Base-by-base conservation (phyloP, 495 filamentous ascomycete genomes). In the Lasiosphaeria ovina region DNA sequence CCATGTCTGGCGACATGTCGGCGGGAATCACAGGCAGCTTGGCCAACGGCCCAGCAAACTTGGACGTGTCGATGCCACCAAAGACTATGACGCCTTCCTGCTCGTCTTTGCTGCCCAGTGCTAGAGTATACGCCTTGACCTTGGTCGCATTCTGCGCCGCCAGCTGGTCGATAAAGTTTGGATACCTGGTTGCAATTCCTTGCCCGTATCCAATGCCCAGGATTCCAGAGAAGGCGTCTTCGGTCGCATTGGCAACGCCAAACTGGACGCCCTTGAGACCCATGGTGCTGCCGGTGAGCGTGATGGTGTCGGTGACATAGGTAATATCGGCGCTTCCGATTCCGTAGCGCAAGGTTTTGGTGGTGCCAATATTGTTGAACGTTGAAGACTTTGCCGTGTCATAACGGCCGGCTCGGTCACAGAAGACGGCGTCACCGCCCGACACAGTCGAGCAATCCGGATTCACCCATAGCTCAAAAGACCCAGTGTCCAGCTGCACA, bases 11-110 rank as follows among this genome's bases (percentile, higher is more conserved):
- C 3, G 76, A 72, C 8, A 64, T 36, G 9, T 34, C 58, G 55
- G 80, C 78, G 6, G 77, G 75, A 31, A 87, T 76, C 35, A 95
- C 82, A 14, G 90, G 90, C 10, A 93, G 69, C 5, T 79, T 87
- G 55, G 84, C 72, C 10, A 98, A 82, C 2, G 76, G 62, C 16
- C 92, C 94, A 12, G 75, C 76, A 69, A 89, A 98, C 71, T 96
- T 97, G 45, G 79, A 84, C 0, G 88, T 92, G 68, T 98, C 89
- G 40, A 98, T 83, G 14, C 93, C 94, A 32, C 94, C 94, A 67
- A 98, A 98, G 32, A 98, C 82, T 50, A 98, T 87, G 7, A 88
- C 85, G n/a, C 94, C 94, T 35, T 79, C 69, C 53, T 74, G 66
- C 44, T 74, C 68, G 35, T 76, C 71, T 64, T 79, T 80, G 63